Evolutionary conservation across 495 filamentous ascomycete genomes (phyloP).

Genomic region (Collariella sp.): DNA sequence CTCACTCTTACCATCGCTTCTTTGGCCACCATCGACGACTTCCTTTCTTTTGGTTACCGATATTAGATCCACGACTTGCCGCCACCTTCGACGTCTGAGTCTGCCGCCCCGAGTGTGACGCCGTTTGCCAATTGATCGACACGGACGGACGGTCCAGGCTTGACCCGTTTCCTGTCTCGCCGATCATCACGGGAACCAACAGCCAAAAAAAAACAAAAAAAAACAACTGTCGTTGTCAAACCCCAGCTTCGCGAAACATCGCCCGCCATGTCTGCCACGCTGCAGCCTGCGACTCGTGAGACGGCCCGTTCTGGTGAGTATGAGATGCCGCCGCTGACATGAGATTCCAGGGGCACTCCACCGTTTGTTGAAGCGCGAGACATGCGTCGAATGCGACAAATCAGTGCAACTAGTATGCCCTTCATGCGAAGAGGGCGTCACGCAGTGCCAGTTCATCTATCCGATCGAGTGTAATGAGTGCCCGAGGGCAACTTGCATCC

Average conservation of each 20-base stretch:
- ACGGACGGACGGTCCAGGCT: constrained; percentile 11
- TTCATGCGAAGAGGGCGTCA: constrained; percentile 13
- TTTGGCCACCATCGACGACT: background rate
- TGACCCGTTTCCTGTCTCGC: constrained; percentile 1
- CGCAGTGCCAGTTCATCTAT: constrained; percentile 31
- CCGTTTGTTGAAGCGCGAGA: constrained; percentile 18
- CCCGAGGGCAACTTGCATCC: constrained; percentile 32
- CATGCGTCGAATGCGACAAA: constrained; percentile 19
- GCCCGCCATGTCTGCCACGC: constrained; percentile 12
- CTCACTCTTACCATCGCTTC: background rate
- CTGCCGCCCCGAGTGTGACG: background rate
- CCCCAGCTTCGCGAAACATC: background rate
- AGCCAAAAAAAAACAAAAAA: too few relatives aligned
- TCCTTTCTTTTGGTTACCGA: background rate
- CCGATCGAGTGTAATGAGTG: constrained; percentile 29
- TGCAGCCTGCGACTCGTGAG: constrained; percentile 8
- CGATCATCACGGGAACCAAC: constrained; percentile 8
- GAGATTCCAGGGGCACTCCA: background rate
- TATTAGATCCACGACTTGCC: background rate
- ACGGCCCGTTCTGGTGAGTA: background rate
- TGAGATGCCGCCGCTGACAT: background rate
- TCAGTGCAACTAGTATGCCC: constrained; percentile 20
- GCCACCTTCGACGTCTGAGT: background rate
- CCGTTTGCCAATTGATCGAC: constrained; percentile 19
- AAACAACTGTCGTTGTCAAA: background rate